Base-by-base conservation (phyloP, 208 protist genomes). In the Trypanosoma rangeli region DNA sequence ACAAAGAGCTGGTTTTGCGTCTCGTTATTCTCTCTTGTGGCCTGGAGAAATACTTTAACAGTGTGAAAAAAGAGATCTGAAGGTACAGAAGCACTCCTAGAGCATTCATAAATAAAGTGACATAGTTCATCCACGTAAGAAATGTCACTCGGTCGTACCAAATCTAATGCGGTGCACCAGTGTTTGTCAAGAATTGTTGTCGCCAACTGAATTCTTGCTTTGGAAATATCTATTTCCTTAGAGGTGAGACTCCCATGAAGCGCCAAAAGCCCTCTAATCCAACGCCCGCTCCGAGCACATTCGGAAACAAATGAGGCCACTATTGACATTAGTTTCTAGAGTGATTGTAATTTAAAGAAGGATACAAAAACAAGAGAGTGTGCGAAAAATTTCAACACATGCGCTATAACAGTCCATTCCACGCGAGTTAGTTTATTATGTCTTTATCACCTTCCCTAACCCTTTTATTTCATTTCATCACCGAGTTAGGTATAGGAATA, bases 261-360 rank as follows among this genome's bases (percentile, higher is more conserved):
- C 9, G 80, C 84, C 67, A 93, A 76, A 58, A 93, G 60, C 8
- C 83, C 87, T 46, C 87, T 82, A 50, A 82, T 74, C 87, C 87
- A 93, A 16, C 87, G 82, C 61, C 87, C 87, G 22, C 62, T 66
- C 3, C 55, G 59, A 12, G 78, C 84, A 65, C 84, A 93, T 50
- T 90, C 85, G 10, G 82, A 58, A n/a, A 82, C 84, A 74, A 93
- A 93, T 7, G 76, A 74, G 13, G 82, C 55, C 15, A 90, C 75
- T 57, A 82, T 76, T 15, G 87, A 84, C 87, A 92, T 92, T 28
- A 50, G 7, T 61, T 55, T 22, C 54, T 33, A 10, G 50, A 20
- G 20, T 26, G 31, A 12, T 42, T 53, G 5, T 24, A 50, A 15
- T 24, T 20, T 18, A 35, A 54, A 73, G 18, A 50, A 46, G 49